Conservation (phyloP, 768 basidiomycete genomes). For the Peribolospora kevripleyi region DNA sequence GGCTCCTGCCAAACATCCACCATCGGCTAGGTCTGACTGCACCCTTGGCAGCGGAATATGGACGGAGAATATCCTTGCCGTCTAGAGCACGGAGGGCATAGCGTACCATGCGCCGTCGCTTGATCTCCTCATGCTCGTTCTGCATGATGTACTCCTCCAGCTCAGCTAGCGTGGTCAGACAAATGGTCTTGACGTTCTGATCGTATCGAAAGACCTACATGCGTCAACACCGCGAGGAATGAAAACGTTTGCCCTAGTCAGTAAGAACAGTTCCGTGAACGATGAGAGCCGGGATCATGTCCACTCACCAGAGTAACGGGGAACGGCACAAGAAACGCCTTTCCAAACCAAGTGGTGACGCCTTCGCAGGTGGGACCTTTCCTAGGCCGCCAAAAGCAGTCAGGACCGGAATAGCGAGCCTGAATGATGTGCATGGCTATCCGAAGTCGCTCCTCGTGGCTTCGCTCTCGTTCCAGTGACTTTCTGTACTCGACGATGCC, state of each 20-base stretch:
- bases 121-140: conserved; percentile 31
- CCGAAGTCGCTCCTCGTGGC: conserved; percentile 27
- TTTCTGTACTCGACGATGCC: conserved; percentile 33
- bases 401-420: conserved; percentile 38
- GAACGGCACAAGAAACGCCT: conserved; percentile 58
- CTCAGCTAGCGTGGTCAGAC: conserved; percentile 26
- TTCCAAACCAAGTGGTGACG: conserved; percentile 38
- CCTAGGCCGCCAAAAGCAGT: conserved; percentile 35
- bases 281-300: conserved; percentile 27
- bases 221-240: not conserved
- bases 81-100: conserved; percentile 42
- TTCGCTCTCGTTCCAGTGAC: conserved; percentile 28
- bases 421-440: conserved; percentile 32
- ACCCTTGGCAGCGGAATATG: conserved; percentile 33
- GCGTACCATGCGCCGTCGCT: conserved; percentile 32
- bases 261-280: not conserved
- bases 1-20: conserved; percentile 31
- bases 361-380: conserved; percentile 15
- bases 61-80: conserved; percentile 39
- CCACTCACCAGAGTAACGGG: conserved; percentile 48
- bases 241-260: no score
- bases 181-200: not conserved
- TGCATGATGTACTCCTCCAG: conserved; percentile 37
- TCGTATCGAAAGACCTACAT: not conserved
- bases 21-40: conserved; percentile 30